A percentile compares a stretch with the other conserved stretches of the same genome.
phyloP scores from a whole-genome alignment of 192 early-diverging fungal species.

The Backusella tarrabulga region DNA sequence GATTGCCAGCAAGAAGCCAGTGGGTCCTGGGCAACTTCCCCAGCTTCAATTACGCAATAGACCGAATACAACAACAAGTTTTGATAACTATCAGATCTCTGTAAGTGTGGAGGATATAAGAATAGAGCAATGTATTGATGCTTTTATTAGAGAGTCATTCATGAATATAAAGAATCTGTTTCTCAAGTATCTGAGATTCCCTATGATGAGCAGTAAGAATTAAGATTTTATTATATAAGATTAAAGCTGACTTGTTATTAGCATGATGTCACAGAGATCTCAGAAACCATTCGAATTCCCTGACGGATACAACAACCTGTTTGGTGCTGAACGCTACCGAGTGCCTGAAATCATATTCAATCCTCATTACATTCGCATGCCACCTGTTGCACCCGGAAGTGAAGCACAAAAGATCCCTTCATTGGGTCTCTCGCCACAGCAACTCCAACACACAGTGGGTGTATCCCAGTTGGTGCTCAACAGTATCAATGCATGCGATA shows the following conservation, averaged over 20 bases:
- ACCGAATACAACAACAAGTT: constrained; percentile 61
- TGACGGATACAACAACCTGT: constrained; percentile 87
- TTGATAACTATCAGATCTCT: constrained; percentile 71
- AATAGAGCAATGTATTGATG: no score
- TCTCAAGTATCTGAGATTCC: constrained; percentile 77
- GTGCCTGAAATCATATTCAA: constrained; percentile 90
- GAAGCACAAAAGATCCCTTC: constrained; percentile 16
- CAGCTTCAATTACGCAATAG: constrained; percentile 48
- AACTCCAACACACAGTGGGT: constrained; percentile 44
- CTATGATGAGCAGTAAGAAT: constrained; percentile 64
- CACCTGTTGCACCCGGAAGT: neutral
- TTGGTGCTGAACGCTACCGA: constrained; percentile 78
- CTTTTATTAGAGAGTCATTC: constrained; percentile 61
- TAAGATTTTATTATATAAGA: no score
- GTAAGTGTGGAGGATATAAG: constrained; percentile 28
- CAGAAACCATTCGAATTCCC: constrained; percentile 93
- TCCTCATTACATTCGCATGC: constrained; percentile 60
- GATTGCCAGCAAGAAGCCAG: constrained; percentile 70
- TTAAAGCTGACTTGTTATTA: neutral
- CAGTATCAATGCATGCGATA: constrained; percentile 76
- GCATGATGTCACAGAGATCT: constrained; percentile 59
- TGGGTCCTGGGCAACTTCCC: constrained; percentile 68
- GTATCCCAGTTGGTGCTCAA: constrained; percentile 72
- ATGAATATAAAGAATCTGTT: constrained; percentile 94
- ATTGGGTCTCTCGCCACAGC: constrained; percentile 15